Evolutionary conservation across 2,329 filamentous ascomycete genomes (phyloP).

Genomic region (Pestalotiopsis fici): DNA sequence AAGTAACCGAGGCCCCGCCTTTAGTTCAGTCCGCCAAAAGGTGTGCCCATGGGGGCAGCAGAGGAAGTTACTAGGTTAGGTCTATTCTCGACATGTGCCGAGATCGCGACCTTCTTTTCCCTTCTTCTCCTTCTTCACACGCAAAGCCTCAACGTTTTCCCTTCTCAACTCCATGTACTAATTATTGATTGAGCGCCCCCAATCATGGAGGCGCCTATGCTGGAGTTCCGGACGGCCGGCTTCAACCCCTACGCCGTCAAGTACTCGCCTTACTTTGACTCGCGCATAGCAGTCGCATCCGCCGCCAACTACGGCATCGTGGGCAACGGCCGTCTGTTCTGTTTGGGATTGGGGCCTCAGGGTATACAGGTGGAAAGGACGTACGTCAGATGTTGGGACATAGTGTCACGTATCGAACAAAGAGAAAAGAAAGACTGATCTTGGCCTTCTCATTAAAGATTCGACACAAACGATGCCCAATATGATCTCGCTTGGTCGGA

Average conservation of each 20-base stretch:
- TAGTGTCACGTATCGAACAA: neutral
- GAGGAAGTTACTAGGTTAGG: neutral
- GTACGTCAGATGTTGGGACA: constrained; percentile 41
- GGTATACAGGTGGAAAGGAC: constrained; percentile 85
- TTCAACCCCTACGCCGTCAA: constrained; percentile 97
- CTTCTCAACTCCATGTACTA: neutral
- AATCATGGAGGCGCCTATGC: constrained; percentile 61
- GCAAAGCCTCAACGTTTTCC: neutral
- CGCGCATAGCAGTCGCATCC: constrained; percentile 83
- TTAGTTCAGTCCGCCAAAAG: neutral
- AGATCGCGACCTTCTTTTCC: neutral
- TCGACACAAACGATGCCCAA: constrained; percentile 95
- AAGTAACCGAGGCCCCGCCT: neutral
- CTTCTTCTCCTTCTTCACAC: neutral
- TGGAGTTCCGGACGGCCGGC: constrained; percentile 90
- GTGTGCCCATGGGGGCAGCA: neutral
- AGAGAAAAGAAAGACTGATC: neutral
- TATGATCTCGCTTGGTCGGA: constrained; percentile 97
- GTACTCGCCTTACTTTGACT: constrained; percentile 98
- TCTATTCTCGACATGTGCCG: neutral
- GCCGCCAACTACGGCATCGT: constrained; percentile 97
- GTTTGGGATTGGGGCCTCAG: constrained; percentile 78
- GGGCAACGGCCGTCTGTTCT: constrained; percentile 88
- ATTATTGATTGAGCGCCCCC: neutral
- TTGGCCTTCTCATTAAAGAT: constrained; percentile 51